Conservation (phyloP, 495 filamentous ascomycete species). For the Bryoglossum gracile region DNA sequence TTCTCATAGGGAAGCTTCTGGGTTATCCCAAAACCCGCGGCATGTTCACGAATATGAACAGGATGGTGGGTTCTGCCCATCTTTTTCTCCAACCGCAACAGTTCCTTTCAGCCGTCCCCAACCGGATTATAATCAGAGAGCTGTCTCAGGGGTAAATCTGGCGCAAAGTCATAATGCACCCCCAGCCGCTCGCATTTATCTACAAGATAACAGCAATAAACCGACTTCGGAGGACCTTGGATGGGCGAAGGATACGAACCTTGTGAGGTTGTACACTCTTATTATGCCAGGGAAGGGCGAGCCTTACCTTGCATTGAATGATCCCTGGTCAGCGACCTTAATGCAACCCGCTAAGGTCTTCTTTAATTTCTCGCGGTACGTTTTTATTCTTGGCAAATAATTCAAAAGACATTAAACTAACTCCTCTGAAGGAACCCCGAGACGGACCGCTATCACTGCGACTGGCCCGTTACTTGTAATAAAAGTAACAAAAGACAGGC, state of each 20-base stretch:
- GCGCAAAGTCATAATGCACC: too few species aligned
- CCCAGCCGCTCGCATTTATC: neutral
- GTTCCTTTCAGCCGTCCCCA: too few species aligned
- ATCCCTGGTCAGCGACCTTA: neutral
- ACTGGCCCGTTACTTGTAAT: slow-evolving; percentile 22
- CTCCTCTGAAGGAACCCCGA: neutral
- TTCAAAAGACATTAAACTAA: slow-evolving; percentile 3
- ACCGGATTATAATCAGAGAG: too few species aligned
- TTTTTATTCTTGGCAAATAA: neutral
- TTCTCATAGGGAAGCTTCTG: too few species aligned
- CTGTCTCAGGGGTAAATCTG: too few species aligned
- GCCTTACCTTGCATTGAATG: slow-evolving; percentile 9
- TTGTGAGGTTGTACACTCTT: slow-evolving; percentile 14
- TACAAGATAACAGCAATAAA: neutral
- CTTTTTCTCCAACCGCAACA: too few species aligned
- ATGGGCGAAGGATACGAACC: neutral
- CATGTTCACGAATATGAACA: too few species aligned
- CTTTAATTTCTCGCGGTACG: slow-evolving; percentile 7
- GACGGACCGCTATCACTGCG: slow-evolving; percentile 27
- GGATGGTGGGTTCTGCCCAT: too few species aligned
- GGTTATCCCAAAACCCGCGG: too few species aligned
- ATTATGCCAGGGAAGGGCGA: slow-evolving; percentile 9
- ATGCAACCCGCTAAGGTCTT: slow-evolving; percentile 9
- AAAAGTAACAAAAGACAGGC: slow-evolving; percentile 27
- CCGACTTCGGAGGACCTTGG: slow-evolving; percentile 5